Evolutionary conservation across 768 basidiomycete genomes (phyloP), one percentile per base, ranked within the genome.

Genomic region (Hortiboletus flavorubellus): DNA sequence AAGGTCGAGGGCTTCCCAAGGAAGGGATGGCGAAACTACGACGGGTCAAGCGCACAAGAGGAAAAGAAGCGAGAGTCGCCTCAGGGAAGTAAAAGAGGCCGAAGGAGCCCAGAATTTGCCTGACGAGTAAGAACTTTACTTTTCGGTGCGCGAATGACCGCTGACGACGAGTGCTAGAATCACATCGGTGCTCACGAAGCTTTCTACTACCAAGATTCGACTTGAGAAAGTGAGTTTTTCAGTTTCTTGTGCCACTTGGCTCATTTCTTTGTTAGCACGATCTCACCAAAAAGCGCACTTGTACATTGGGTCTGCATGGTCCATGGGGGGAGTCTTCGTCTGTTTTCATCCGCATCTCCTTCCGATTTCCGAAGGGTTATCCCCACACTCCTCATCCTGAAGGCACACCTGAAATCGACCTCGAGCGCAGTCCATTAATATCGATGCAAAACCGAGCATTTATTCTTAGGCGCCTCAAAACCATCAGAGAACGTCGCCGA

Each of bases 281-380:
- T 51, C 73, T 89, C 38, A 76, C 78, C 8, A 89, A 87, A 67
- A 84, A 80, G 61, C 83, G 92, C 10, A 87, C 84, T 14, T 91
- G 91, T 61, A 93, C 92, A 2, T 77, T 97, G 45, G 90, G 92
- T 5, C 74, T 98, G 41, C 85, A 91, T 59, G 91, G 91, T 2
- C 93, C 93, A 3, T 95, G 93, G 93, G 92, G 90, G n/a, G 88
- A 87, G 53, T 82, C 80, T 0, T 87, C 86, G 11, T 87, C 86
- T 18, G 88, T 89, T 8, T 94, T 92, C 72, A 85, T 94, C 54
- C 86, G 95, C 1, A 81, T 96, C 29, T 87, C 90, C 1, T 95
- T 97, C 73, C 86, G 83, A 2, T 98, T 98, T 64, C 94, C 96
- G 1, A 78, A 83, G 23, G 82, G 82, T 41, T 98, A 98, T 65